Conservation (phyloP, 208 protist genomes). For the Crithidia sp. region DNA sequence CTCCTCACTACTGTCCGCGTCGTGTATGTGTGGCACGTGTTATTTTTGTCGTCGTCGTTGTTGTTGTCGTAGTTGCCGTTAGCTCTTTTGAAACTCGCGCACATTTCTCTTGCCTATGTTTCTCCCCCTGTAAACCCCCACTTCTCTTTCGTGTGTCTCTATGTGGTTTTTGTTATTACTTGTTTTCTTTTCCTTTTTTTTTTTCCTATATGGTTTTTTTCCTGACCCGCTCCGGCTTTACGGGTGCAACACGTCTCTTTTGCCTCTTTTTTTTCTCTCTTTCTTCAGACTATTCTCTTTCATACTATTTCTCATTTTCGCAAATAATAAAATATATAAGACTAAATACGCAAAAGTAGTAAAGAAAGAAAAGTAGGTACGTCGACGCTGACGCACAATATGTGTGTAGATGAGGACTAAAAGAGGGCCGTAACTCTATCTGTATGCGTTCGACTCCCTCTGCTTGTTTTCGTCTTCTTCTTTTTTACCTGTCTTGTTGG, state of each 20-base stretch:
- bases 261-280: constrained; percentile 9
- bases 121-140: background rate
- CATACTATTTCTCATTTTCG: background rate
- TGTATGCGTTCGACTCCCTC: background rate
- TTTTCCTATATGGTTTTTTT: constrained; percentile 11
- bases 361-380: too few species aligned
- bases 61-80: too few species aligned
- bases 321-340: background rate
- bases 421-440: too few species aligned
- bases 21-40: too few species aligned
- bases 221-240: background rate
- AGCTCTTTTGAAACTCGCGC: too few species aligned
- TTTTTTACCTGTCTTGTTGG: constrained; percentile 5
- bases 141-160: background rate
- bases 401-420: too few species aligned
- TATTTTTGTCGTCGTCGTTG: too few species aligned
- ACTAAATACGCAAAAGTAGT: too few species aligned
- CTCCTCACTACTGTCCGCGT: too few species aligned
- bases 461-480: constrained; percentile 16
- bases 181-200: constrained; percentile 17
- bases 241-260: background rate
- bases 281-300: background rate
- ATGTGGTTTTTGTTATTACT: constrained; percentile 5
- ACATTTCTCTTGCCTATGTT: background rate
- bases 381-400: too few species aligned